Evolutionary conservation across 2,329 filamentous ascomycete species (phyloP), one percentile per base, ranked within the genome.

Genomic region (Cladosporium halotolerans): DNA sequence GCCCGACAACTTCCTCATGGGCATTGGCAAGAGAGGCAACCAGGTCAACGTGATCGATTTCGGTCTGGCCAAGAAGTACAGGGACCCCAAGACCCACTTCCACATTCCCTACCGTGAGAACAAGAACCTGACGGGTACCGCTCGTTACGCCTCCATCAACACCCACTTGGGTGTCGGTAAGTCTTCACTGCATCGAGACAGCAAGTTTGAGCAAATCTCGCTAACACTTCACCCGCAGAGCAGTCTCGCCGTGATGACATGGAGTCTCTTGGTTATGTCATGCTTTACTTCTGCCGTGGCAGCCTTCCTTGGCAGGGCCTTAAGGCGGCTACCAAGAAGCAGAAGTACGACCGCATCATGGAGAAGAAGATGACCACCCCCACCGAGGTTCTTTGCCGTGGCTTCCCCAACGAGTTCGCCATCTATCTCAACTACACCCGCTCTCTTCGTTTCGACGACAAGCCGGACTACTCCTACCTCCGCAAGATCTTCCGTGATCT

Each of bases 281-380:
- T 99, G 91, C 87, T 99, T 59, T 99, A 99, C 82, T 99, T 99
- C 79, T 97, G 92, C 81, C 92, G 93, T 74, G 93, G 93, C 59
- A 96, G 91, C 60, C 89, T 99, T 54, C 93, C 93, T 58, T 99
- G 93, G 93, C 93, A 99, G 79, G 93, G 93, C 54, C 81, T 96
- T 52, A 96, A 96, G 83, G 92, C 92, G 77, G 92, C 92, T 64
- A 96, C 91, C 62, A 96, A 96, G 85, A 96, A 96, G 85, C 92
- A 97, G 79, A 99, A 99, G 80, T 97, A 99, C 71, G 93, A 99
- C 76, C 85, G 92, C 61, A 99, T 99, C 77, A 97, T 97, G 92
- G 93, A 99, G 82, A 99, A 99, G 86, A 99, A 99, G 89, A 97
- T 97, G 93, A 99, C 93, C 11, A 99, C 93, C 3, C 91, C 93